Evolutionary conservation across 2,329 filamentous ascomycete genomes (phyloP).

Genomic region (Xylariaceae sp.): DNA sequence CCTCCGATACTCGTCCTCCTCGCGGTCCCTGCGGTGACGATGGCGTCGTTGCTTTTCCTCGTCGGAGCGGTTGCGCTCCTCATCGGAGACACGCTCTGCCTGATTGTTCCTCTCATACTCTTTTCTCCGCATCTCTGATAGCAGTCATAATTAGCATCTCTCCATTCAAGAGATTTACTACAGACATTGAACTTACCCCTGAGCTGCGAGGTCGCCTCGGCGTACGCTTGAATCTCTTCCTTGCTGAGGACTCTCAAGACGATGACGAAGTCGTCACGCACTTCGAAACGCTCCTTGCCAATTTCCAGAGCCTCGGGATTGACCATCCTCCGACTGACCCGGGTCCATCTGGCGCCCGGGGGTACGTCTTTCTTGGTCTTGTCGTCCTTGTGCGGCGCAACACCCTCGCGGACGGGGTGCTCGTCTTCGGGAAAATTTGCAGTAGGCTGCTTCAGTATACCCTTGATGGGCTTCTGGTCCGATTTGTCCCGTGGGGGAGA

Average conservation of each 20-base stretch:
- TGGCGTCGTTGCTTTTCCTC: constrained; percentile 23
- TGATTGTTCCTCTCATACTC: constrained; percentile 29
- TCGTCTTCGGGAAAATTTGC: constrained; percentile 80
- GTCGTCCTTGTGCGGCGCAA: constrained; percentile 87
- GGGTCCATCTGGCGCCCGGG: constrained; percentile 80
- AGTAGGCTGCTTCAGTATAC: constrained; percentile 79
- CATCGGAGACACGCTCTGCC: constrained; percentile 15
- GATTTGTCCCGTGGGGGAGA: constrained; percentile 59
- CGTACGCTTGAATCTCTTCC: constrained; percentile 85
- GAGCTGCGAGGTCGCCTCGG: constrained; percentile 71
- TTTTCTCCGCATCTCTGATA: constrained; percentile 32
- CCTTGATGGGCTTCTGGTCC: constrained; percentile 65
- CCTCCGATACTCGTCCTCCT: constrained; percentile 22
- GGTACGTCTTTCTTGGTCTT: constrained; percentile 67
- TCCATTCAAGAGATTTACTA: background rate
- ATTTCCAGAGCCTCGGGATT: constrained; percentile 81
- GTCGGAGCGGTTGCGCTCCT: constrained; percentile 22
- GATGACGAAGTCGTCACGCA: constrained; percentile 89
- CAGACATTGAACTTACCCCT: constrained; percentile 50
- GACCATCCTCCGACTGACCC: constrained; percentile 80
- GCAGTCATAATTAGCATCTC: constrained; percentile 20
- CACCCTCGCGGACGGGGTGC: constrained; percentile 77
- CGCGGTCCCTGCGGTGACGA: constrained; percentile 21
- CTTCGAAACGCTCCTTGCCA: constrained; percentile 86
- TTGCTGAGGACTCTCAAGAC: constrained; percentile 79